A percentile compares a stretch with the other conserved stretches of the same genome.
phyloP scores from a whole-genome alignment of 1,139 yeast genomes.

The Hanseniaspora sp. region DNA sequence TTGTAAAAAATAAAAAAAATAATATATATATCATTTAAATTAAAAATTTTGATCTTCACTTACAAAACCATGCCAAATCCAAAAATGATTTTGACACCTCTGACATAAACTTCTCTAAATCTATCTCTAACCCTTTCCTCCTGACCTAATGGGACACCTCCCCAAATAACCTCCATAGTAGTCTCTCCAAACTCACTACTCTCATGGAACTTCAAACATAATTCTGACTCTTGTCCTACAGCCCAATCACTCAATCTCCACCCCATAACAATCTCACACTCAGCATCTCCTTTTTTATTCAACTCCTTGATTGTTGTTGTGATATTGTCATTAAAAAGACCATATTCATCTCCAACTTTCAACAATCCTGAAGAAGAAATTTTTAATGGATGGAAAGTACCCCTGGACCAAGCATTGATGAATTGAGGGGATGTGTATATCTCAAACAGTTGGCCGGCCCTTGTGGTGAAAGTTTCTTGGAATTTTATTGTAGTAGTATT shows the following conservation, averaged over 20 bases:
- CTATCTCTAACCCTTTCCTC: slow-evolving; percentile 79
- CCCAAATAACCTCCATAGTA: slow-evolving; percentile 61
- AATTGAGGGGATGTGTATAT: slow-evolving; percentile 67
- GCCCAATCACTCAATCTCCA: slow-evolving; percentile 94
- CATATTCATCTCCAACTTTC: not conserved
- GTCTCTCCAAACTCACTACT: slow-evolving; percentile 73
- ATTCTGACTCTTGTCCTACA: slow-evolving; percentile 60
- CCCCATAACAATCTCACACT: slow-evolving; percentile 51
- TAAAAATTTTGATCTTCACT: not conserved
- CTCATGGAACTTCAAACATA: slow-evolving; percentile 49
- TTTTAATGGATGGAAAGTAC: slow-evolving; percentile 31
- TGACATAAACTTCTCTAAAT: slow-evolving; percentile 79
- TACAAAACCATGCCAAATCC: slow-evolving; percentile 82
- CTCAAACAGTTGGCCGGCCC: slow-evolving; percentile 71
- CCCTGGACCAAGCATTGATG: slow-evolving; percentile 82
- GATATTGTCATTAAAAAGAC: not conserved
- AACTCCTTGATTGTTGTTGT: slow-evolving; percentile 39
- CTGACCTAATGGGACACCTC: slow-evolving; percentile 95
- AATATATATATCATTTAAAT: not conserved
- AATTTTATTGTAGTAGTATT: slow-evolving; percentile 72
- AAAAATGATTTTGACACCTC: slow-evolving; percentile 78
- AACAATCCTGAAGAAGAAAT: not conserved
- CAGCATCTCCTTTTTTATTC: slow-evolving; percentile 45
- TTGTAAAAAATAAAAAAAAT: not conserved
- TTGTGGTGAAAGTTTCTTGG: slow-evolving; percentile 72